A percentile compares a stretch with the other conserved stretches of the same genome.
phyloP scores from a whole-genome alignment of 2,329 filamentous ascomycete genomes.

The Calonectria naviculata region DNA sequence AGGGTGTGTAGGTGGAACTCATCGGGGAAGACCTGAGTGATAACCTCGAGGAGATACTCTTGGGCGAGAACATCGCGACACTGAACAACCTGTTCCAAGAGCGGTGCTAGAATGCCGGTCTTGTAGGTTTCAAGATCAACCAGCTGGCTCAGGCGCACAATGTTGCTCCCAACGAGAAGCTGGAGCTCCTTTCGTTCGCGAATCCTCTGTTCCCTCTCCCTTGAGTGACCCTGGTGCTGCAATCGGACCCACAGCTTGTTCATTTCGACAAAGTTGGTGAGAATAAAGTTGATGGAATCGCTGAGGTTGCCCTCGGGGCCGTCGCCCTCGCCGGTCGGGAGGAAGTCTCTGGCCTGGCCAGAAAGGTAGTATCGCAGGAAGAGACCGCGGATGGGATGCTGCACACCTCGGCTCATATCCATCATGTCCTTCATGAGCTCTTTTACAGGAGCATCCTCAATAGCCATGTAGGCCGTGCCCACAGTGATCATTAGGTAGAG shows the following conservation, averaged over 20 bases:
- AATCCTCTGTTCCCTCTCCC: slow-evolving; percentile 92
- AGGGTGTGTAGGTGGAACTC: slow-evolving; percentile 98
- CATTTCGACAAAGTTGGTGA: slow-evolving; percentile 99
- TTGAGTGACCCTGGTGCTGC: slow-evolving; percentile 96
- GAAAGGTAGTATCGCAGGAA: slow-evolving; percentile 97
- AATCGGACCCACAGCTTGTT: slow-evolving; percentile 99
- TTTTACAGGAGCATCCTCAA: slow-evolving; percentile 97
- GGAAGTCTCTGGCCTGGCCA: slow-evolving; percentile 89
- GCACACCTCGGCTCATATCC: slow-evolving; percentile 99
- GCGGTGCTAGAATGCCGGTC: slow-evolving; percentile 84
- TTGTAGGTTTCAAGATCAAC: slow-evolving; percentile 97
- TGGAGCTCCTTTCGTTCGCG: slow-evolving; percentile 96
- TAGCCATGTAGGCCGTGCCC: slow-evolving; percentile 98
- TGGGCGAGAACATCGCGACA: slow-evolving; percentile 97
- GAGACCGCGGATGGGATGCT: slow-evolving; percentile 94
- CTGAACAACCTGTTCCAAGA: slow-evolving; percentile 97
- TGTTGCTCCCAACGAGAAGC: slow-evolving; percentile 94
- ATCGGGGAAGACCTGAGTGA: slow-evolving; percentile 98
- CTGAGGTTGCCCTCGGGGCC: slow-evolving; percentile 95
- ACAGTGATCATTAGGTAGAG: slow-evolving; percentile 99
- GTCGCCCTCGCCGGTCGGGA: slow-evolving; percentile 85
- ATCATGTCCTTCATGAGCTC: slow-evolving; percentile 99
- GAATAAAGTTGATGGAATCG: slow-evolving; percentile 96
- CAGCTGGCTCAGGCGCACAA: slow-evolving; percentile 93
- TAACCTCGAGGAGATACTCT: slow-evolving; percentile 97